Evolutionary conservation across 441 rosid species (phyloP).

Genomic region (Isatis lusitanica): DNA sequence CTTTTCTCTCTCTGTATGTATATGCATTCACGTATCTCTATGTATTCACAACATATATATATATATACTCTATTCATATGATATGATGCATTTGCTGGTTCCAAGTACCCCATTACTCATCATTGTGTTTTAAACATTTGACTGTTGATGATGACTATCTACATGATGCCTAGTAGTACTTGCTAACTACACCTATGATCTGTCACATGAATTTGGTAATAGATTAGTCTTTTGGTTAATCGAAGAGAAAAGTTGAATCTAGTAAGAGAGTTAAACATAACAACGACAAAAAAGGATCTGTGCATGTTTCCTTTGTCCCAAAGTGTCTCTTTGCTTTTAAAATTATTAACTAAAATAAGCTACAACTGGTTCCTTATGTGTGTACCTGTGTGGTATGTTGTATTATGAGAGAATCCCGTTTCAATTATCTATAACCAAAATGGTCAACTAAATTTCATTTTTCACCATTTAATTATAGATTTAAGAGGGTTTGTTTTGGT

Average conservation of each 20-base stretch:
- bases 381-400: background rate
- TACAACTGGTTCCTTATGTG: conserved; percentile 30
- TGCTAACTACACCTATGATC: conserved; percentile 5
- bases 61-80: background rate
- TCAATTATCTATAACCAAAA: conserved; percentile 20
- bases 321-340: conserved; percentile 24
- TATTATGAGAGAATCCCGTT: conserved; percentile 23
- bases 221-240: background rate
- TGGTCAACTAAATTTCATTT: conserved; percentile 16
- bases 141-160: conserved; percentile 26
- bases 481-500: background rate
- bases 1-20: conserved; percentile 17
- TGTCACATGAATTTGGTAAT: conserved; percentile 12
- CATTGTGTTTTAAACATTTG: conserved; percentile 32
- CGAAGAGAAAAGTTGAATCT: conserved; percentile 2
- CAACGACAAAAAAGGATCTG: conserved; percentile 35
- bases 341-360: conserved; percentile 23
- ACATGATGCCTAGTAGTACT: conserved; percentile 28
- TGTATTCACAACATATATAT: background rate
- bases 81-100: conserved; percentile 30
- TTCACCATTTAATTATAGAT: background rate
- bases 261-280: conserved; percentile 20
- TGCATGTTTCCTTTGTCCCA: conserved; percentile 32
- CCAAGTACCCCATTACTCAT: conserved; percentile 25
- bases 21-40: background rate